A percentile compares a stretch with the other conserved stretches of the same genome.
These are phyloP conservation scores for Hymenoscyphus salicellus DNA, from an alignment of 2,329 filamentous ascomycete genomes.

Conservation along the genomic window DNA sequence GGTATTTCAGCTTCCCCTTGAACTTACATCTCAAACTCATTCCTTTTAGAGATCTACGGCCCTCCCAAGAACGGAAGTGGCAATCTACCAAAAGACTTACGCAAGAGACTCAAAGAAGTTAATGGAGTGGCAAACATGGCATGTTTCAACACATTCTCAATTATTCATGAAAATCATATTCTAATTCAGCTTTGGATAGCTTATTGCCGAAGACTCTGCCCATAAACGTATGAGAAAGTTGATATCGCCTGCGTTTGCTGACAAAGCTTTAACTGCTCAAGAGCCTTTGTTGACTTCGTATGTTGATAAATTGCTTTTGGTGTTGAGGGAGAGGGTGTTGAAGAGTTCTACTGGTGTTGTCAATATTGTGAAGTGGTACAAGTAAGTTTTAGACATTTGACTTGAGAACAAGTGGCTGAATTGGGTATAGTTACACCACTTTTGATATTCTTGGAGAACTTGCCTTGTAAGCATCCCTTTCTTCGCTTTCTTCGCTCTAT, in stretches of 20 bases:
- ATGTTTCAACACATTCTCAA: neutral
- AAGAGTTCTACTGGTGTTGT: neutral
- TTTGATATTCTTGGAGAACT: conserved; percentile 41
- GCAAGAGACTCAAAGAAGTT: neutral
- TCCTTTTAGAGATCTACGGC: neutral
- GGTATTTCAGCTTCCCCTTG: neutral
- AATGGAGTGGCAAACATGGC: neutral
- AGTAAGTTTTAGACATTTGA: neutral
- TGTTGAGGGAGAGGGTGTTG: conserved; percentile 29
- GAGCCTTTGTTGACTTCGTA: conserved; percentile 24
- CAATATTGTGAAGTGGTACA: conserved; percentile 5
- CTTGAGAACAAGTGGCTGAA: neutral
- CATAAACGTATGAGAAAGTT: conserved; percentile 34
- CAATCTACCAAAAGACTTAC: neutral
- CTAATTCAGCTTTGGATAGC: neutral
- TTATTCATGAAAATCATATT: neutral
- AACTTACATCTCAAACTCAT: neutral
- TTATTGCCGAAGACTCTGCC: conserved; percentile 9
- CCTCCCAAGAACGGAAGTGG: neutral
- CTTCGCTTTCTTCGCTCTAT: neutral
- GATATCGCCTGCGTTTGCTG: conserved; percentile 35
- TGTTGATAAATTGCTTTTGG: conserved; percentile 9
- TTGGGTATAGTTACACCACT: conserved; percentile 22
- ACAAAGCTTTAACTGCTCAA: conserved; percentile 35
- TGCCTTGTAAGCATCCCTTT: conserved; percentile 22